A percentile compares a stretch with the other conserved stretches of the same genome.
Conservation (phyloP, 305 asterid genomes). For the Fraxinus angustifolia region DNA sequence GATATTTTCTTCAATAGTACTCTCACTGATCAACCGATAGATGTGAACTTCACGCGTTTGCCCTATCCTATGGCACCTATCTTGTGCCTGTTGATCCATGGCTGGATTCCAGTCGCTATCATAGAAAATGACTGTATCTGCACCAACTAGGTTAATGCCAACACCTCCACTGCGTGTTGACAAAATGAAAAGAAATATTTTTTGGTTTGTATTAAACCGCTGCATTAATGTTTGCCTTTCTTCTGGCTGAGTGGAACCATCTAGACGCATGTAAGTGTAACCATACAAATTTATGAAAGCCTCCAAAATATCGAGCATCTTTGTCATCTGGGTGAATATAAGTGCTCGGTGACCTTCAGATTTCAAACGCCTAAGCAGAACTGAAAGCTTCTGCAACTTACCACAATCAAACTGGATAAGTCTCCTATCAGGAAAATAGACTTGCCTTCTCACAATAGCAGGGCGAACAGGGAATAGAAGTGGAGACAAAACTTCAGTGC, state of each 20-base stretch:
- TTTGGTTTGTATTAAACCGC: constrained; percentile 91
- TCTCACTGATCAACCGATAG: constrained; percentile 90
- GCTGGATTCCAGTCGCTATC: constrained; percentile 99
- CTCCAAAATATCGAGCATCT: constrained; percentile 98
- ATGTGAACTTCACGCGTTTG: constrained; percentile 99
- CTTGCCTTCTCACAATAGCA: constrained; percentile 96
- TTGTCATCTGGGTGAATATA: constrained; percentile 98
- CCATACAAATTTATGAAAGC: constrained; percentile 95
- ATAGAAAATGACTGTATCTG: constrained; percentile 95
- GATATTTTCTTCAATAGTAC: constrained; percentile 96
- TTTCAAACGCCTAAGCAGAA: constrained; percentile 79
- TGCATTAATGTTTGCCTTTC: constrained; percentile 99
- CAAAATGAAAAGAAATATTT: constrained; percentile 85
- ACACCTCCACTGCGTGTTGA: constrained; percentile 99
- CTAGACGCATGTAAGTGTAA: constrained; percentile 95
- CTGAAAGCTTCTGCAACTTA: constrained; percentile 92
- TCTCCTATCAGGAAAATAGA: constrained; percentile 97
- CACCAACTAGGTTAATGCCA: constrained; percentile 97
- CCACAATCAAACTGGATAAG: constrained; percentile 98
- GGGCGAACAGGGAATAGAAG: constrained; percentile 87
- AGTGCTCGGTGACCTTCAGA: constrained; percentile 96
- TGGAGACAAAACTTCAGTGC: constrained; percentile 58
- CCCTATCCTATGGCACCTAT: constrained; percentile 98
- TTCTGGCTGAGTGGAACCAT: constrained; percentile 98
- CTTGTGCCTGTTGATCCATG: constrained; percentile 99